Evolutionary conservation across 495 filamentous ascomycete genomes (phyloP).

Genomic region (Barbatosphaeria neglecta): DNA sequence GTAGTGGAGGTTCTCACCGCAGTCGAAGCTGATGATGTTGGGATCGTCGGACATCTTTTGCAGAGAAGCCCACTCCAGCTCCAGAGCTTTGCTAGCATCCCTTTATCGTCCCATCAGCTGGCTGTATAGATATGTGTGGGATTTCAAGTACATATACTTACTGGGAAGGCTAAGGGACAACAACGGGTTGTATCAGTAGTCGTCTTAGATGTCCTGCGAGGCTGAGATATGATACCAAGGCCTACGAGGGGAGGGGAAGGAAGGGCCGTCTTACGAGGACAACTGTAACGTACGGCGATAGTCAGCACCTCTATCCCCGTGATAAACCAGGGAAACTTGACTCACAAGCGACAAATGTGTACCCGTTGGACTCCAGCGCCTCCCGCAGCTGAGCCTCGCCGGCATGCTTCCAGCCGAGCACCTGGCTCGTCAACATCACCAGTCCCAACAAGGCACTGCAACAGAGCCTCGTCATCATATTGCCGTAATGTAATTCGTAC

Average conservation of each 20-base stretch:
- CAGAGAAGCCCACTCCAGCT: conserved; percentile 9
- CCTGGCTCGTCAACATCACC: conserved; percentile 2
- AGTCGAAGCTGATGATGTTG: conserved; percentile 25
- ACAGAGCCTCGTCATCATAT: conserved; percentile 6
- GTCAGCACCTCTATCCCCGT: background rate
- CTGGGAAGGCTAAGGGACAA: conserved; percentile 1
- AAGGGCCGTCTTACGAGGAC: conserved; percentile 10
- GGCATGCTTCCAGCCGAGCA: conserved; percentile 17
- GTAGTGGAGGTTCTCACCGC: conserved; percentile 8
- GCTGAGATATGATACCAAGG: too few relatives aligned
- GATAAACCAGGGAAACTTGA: background rate
- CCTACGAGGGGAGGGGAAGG: too few relatives aligned
- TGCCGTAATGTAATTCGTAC: background rate
- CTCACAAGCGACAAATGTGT: conserved; percentile 24
- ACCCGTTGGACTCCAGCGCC: conserved; percentile 14
- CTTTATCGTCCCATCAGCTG: background rate
- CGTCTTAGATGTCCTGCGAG: too few relatives aligned
- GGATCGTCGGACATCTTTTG: conserved; percentile 6
- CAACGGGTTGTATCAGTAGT: background rate
- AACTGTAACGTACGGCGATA: conserved; percentile 2
- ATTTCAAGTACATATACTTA: background rate
- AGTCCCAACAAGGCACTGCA: conserved; percentile 1
- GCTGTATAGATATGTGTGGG: background rate
- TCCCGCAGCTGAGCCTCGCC: conserved; percentile 14
- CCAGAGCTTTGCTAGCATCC: conserved; percentile 5